Conservation (phyloP, 148 eudicot species). For the Amaranthus cruentus region DNA sequence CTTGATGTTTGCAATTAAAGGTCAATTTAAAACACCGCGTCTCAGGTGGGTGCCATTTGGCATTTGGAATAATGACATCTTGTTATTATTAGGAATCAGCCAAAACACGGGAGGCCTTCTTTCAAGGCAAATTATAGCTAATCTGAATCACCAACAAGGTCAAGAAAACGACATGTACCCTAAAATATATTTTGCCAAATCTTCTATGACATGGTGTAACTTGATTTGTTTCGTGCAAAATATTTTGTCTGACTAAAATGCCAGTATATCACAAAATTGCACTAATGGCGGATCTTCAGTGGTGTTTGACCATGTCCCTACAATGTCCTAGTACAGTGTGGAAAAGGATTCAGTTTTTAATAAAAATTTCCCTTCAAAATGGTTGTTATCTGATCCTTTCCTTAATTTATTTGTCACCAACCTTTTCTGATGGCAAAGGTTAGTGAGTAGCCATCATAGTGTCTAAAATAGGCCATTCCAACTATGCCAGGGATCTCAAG, state of each 20-base stretch:
- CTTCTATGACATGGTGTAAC: not conserved
- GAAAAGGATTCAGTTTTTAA: too few species aligned
- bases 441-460: conserved; percentile 1
- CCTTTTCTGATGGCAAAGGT: not conserved
- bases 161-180: not conserved
- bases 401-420: not conserved
- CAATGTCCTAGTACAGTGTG: not conserved
- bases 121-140: not conserved
- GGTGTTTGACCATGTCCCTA: not conserved
- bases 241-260: not conserved
- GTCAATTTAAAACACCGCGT: not conserved
- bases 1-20: not conserved
- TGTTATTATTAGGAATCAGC: too few species aligned
- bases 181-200: not conserved
- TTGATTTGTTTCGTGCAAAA: not conserved
- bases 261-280: not conserved
- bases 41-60: too few species aligned
- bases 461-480: not conserved
- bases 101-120: not conserved
- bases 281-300: not conserved
- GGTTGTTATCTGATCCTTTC: not conserved
- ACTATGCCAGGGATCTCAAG: not conserved
- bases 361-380: not conserved
- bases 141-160: not conserved
- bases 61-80: too few species aligned